Conservation (phyloP, 2,329 filamentous ascomycete species). For the Thelonectria blattea region DNA sequence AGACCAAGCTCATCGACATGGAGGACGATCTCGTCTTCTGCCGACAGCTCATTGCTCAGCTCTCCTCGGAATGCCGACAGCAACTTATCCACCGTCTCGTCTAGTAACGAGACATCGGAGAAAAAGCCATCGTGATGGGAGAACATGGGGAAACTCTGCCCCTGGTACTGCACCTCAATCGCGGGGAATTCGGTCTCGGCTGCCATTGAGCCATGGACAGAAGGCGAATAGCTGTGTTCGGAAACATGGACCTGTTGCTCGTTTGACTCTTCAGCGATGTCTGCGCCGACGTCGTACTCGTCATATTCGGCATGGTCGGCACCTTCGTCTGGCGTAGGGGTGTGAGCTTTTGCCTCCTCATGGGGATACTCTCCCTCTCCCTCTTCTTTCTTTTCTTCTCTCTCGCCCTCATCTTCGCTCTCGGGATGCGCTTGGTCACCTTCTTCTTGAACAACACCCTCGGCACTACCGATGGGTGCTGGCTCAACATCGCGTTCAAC, state of each 20-base stretch:
- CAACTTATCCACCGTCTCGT: constrained; percentile 52
- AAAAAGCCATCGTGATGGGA: constrained; percentile 52
- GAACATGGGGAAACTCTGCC: constrained; percentile 52
- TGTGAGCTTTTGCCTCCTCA: constrained; percentile 12
- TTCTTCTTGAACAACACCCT: constrained; percentile 15
- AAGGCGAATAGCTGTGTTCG: constrained; percentile 10
- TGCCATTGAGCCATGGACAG: constrained; percentile 19
- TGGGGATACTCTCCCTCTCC: not conserved
- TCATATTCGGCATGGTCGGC: constrained; percentile 10
- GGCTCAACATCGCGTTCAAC: constrained; percentile 6
- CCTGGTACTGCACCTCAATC: constrained; percentile 52
- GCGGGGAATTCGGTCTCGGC: constrained; percentile 38
- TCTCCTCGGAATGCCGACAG: constrained; percentile 53
- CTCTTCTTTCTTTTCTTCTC: constrained; percentile 5
- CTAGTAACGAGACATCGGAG: constrained; percentile 48
- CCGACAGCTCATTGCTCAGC: constrained; percentile 51
- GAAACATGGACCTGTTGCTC: constrained; percentile 13
- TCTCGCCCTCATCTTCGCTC: constrained; percentile 7
- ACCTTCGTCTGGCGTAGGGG: constrained; percentile 3
- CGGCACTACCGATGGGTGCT: constrained; percentile 3
- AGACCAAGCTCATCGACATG: constrained; percentile 59
- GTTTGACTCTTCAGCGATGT: constrained; percentile 1
- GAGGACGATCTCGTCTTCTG: constrained; percentile 57
- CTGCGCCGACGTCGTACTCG: constrained; percentile 15
- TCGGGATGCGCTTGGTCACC: constrained; percentile 25